phyloP scores from a whole-genome alignment of 371 early-diverging fungal species.

The Spiromyces aspiralis region DNA sequence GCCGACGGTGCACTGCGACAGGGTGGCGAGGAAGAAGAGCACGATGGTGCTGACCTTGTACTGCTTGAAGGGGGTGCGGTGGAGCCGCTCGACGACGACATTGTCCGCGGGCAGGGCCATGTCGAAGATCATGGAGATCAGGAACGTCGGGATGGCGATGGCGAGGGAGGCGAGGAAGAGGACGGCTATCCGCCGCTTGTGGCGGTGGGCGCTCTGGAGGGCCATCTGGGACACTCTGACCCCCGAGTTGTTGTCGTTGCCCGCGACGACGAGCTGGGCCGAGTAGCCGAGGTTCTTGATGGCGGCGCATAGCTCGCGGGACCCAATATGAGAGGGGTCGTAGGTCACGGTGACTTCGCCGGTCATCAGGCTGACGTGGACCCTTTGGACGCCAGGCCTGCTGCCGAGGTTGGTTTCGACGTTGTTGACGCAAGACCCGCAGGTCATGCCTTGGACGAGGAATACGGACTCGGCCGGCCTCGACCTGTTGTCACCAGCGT shows the following conservation, averaged over 20 bases:
- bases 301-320: constrained; percentile 49
- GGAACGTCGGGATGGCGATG: constrained; percentile 62
- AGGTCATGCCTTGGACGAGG: constrained; percentile 63
- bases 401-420: not conserved
- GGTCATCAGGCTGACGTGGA: constrained; percentile 56
- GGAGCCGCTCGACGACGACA: constrained; percentile 8
- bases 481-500: no score
- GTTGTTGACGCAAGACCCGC: constrained; percentile 55
- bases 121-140: constrained; percentile 67
- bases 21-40: constrained; percentile 45
- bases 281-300: constrained; percentile 78
- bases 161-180: constrained; percentile 35
- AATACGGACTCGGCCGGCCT: not conserved
- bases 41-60: constrained; percentile 41
- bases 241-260: constrained; percentile 30
- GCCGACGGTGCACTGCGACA: constrained; percentile 77
- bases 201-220: constrained; percentile 47
- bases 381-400: constrained; percentile 36
- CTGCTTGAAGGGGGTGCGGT: constrained; percentile 17
- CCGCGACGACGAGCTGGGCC: constrained; percentile 21
- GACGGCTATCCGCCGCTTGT: constrained; percentile 39
- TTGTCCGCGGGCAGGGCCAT: constrained; percentile 20
- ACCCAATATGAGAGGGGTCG: constrained; percentile 34
- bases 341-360: constrained; percentile 51
- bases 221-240: constrained; percentile 65